A percentile compares a stretch with the other conserved stretches of the same genome.
Conservation (phyloP, 139 green algal genomes). For the Closterium sp. region DNA sequence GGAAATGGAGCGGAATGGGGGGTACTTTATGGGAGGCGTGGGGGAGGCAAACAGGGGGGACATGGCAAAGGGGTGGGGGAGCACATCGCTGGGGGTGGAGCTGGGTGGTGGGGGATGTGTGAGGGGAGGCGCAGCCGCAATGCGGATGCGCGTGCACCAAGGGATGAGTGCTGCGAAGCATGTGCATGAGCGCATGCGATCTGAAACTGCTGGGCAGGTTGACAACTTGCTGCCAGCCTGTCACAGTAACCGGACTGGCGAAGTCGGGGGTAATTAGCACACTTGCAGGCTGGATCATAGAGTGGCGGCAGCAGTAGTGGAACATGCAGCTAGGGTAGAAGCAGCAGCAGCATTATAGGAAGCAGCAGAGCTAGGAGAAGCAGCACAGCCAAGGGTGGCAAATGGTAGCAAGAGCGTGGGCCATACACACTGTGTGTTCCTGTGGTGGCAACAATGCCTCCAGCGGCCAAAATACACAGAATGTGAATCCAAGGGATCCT, state of each 20-base stretch:
- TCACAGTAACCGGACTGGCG: background rate
- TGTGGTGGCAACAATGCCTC: too few relatives aligned
- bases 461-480: too few relatives aligned
- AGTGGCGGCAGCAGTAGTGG: background rate
- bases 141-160: background rate
- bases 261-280: background rate
- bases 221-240: background rate
- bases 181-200: background rate
- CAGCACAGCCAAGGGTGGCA: too few relatives aligned
- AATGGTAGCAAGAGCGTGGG: too few relatives aligned
- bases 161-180: background rate
- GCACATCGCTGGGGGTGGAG: too few relatives aligned
- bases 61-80: too few relatives aligned
- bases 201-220: background rate
- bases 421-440: too few relatives aligned
- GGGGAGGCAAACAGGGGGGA: too few relatives aligned
- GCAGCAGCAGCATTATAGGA: background rate
- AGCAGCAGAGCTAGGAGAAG: too few relatives aligned
- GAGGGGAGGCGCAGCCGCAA: background rate
- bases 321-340: background rate
- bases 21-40: too few relatives aligned
- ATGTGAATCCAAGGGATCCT: too few relatives aligned
- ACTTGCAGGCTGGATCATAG: background rate
- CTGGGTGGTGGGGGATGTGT: background rate
- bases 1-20: too few relatives aligned